A percentile compares a stretch with the other conserved stretches of the same genome.
Evolutionary conservation across 1,139 yeast species (phyloP).

Genomic region (Arxiozyma bovina): DNA sequence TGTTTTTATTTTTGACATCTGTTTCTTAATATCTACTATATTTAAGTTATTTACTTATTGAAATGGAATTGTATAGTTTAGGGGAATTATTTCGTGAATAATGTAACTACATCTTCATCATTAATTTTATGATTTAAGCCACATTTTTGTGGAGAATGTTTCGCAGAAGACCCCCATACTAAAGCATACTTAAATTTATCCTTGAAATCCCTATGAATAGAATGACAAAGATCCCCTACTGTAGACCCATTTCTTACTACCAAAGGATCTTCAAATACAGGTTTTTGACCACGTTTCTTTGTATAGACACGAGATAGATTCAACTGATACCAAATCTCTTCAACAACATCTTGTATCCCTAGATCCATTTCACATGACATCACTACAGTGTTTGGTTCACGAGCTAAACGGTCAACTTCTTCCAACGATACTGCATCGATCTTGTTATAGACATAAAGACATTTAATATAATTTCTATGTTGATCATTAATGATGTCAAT

Average conservation of each 20-base stretch:
- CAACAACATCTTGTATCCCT: constrained; percentile 80
- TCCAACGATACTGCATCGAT: constrained; percentile 91
- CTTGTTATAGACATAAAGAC: constrained; percentile 90
- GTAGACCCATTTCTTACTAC: constrained; percentile 76
- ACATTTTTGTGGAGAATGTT: constrained; percentile 94
- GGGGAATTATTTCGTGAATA: constrained; percentile 53
- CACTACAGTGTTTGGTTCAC: constrained; percentile 86
- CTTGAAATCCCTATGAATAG: constrained; percentile 87
- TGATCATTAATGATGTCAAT: constrained; percentile 84
- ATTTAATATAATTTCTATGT: constrained; percentile 80
- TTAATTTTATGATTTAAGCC: constrained; percentile 75
- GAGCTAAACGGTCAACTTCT: constrained; percentile 85
- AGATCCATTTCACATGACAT: constrained; percentile 85
- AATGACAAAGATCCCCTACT: constrained; percentile 80
- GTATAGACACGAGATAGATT: constrained; percentile 76
- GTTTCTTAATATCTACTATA: neutral
- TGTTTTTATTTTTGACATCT: neutral
- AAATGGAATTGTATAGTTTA: constrained; percentile 16
- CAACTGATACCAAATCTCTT: constrained; percentile 86
- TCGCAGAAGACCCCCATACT: constrained; percentile 95
- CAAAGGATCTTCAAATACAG: constrained; percentile 81
- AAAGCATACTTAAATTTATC: constrained; percentile 86
- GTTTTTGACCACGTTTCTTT: constrained; percentile 71
- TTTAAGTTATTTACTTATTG: too few relatives aligned
- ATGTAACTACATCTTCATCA: constrained; percentile 91